Conservation (phyloP, 495 filamentous ascomycete species). For the Hypoxylon fuscum region DNA sequence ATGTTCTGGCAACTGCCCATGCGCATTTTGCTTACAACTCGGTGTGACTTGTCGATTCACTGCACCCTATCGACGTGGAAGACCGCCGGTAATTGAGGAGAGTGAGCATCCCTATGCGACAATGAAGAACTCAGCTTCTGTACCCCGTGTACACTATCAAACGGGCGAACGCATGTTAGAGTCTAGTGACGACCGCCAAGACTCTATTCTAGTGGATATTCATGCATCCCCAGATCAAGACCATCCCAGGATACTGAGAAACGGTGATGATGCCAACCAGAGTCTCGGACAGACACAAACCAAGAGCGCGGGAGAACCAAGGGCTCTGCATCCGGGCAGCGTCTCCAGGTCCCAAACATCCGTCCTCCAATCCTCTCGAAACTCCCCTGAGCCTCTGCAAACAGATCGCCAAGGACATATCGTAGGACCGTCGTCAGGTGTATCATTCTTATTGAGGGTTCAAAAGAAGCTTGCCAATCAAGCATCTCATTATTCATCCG, state of each 20-base stretch:
- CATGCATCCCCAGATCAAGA: background rate
- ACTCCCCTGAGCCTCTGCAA: constrained; percentile 51
- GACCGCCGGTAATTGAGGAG: constrained; percentile 1
- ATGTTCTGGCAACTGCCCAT: constrained; percentile 42
- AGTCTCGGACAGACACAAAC: background rate
- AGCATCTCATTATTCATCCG: constrained; percentile 25
- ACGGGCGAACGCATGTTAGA: background rate
- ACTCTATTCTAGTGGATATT: background rate
- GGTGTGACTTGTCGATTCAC: constrained; percentile 33
- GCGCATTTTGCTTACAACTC: constrained; percentile 33
- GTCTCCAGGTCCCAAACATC: constrained; percentile 2
- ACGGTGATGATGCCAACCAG: background rate
- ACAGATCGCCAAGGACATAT: constrained; percentile 55
- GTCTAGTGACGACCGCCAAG: background rate
- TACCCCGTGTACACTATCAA: background rate
- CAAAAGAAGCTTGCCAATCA: constrained; percentile 39
- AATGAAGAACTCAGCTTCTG: constrained; percentile 4
- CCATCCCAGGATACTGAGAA: constrained; percentile 1
- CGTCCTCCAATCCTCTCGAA: constrained; percentile 37
- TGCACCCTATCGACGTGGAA: constrained; percentile 37
- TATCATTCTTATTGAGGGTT: constrained; percentile 40
- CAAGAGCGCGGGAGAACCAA: background rate
- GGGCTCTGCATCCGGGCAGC: constrained; percentile 1
- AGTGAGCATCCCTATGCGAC: background rate
- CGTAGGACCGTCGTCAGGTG: constrained; percentile 43